phyloP scores from a whole-genome alignment of 108 stramenopile genomes.

The Nannochloropsis oceanica region DNA sequence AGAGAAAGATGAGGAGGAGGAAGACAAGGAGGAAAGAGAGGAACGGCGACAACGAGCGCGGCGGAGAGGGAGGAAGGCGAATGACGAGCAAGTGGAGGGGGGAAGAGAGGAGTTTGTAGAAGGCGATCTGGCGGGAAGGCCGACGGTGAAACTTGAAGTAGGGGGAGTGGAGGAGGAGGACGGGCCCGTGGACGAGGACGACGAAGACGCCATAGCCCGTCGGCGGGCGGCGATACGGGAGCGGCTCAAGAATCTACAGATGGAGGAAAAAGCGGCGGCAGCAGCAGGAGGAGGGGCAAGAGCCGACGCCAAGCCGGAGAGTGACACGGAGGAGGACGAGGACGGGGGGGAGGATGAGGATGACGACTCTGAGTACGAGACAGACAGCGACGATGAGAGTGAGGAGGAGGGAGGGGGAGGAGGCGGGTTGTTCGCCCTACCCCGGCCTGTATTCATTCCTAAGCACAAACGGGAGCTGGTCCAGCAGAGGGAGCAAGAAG shows the following conservation, averaged over 20 bases:
- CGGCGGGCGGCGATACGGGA: constrained; percentile 4
- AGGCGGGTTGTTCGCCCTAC: constrained; percentile 1
- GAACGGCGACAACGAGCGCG: constrained; percentile 4
- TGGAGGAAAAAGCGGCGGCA: too few relatives aligned
- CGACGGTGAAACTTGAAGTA: not conserved
- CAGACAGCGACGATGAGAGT: constrained; percentile 13
- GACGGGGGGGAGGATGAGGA: constrained; percentile 3
- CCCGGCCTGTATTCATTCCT: constrained; percentile 19
- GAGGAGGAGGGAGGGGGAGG: constrained; percentile 11
- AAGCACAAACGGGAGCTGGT: constrained; percentile 15
- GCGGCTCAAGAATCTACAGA: not conserved
- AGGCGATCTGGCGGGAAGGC: constrained; percentile 5
- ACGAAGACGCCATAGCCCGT: constrained; percentile 2
- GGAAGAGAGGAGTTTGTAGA: constrained; percentile 13
- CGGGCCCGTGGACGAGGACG: constrained; percentile 15
- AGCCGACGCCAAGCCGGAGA: too few relatives aligned
- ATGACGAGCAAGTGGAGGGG: not conserved
- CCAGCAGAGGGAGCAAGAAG: constrained; percentile 9
- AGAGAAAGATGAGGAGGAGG: constrained; percentile 25
- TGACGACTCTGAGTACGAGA: constrained; percentile 24
- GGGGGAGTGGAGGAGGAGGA: constrained; percentile 2
- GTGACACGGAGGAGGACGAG: not conserved
- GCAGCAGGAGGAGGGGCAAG: not conserved
- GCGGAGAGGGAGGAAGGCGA: not conserved
- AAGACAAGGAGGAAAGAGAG: constrained; percentile 15